These are phyloP conservation scores for Sutorius australiensis DNA, from an alignment of 768 basidiomycete species.

Conservation along the genomic window DNA sequence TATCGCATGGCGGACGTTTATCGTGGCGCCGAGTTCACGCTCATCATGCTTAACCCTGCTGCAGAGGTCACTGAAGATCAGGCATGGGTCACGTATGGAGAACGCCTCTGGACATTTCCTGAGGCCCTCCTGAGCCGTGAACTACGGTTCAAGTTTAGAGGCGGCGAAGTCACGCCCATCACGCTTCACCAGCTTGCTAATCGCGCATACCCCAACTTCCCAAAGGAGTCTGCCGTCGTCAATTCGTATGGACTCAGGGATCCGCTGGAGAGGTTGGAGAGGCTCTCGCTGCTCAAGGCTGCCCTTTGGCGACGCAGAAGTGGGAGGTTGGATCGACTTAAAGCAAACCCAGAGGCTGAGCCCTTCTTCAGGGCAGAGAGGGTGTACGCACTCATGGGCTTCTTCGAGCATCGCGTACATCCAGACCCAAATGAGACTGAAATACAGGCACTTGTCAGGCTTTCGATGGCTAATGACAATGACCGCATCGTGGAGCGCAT, in stretches of 20 bases:
- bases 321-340: not conserved
- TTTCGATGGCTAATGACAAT: slow-evolving; percentile 25
- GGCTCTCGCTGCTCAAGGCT: slow-evolving; percentile 18
- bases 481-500: slow-evolving; percentile 22
- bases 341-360: not conserved
- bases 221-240: slow-evolving; percentile 20
- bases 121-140: slow-evolving; percentile 21
- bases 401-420: slow-evolving; percentile 24
- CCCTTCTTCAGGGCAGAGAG: slow-evolving; percentile 13
- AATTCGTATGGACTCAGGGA: slow-evolving; percentile 22
- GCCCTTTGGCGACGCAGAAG: slow-evolving; percentile 25
- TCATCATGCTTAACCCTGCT: slow-evolving; percentile 16
- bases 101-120: slow-evolving; percentile 26
- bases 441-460: slow-evolving; percentile 18
- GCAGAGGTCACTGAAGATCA: not conserved
- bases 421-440: slow-evolving; percentile 16
- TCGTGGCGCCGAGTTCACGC: slow-evolving; percentile 20
- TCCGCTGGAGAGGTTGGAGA: slow-evolving; percentile 23
- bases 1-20: slow-evolving; percentile 26
- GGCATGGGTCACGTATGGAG: slow-evolving; percentile 17
- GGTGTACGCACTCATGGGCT: slow-evolving; percentile 27
- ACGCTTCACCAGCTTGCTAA: slow-evolving; percentile 24
- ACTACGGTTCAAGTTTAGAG: slow-evolving; percentile 12
- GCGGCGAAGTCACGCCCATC: slow-evolving; percentile 10
- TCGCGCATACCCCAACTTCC: slow-evolving; percentile 15